Evolutionary conservation across 352 stramenopile genomes (phyloP), one percentile per base, ranked within the genome.

Genomic region (Globisporangium paroecandrum): DNA sequence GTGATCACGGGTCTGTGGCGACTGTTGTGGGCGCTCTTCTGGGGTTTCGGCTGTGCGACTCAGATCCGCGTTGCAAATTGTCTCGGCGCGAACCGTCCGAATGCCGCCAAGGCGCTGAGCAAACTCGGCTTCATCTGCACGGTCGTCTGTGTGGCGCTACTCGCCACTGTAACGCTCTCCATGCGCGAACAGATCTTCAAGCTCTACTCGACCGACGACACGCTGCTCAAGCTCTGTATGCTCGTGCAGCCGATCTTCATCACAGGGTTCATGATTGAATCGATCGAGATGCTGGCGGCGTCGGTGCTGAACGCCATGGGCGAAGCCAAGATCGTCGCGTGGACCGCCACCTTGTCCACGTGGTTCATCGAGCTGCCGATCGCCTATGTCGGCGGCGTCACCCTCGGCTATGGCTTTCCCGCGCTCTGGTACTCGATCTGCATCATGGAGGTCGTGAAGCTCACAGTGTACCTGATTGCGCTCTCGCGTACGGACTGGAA

Each of bases 61-160:
- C 86, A 94, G 66, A 85, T 90, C 27, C 82, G 83, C 1, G 83
- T 92, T 20, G 82, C 86, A 25, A 92, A 91, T 62, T 86, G 90
- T 54, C 64, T 94, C 4, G 86, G 86, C 20, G 82, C 82, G 20
- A 51, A 43, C 9, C 36, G 36, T 15, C 36, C 36, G 0, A 43
- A 43, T 0, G 36, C 36, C 15, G 36, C 36, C 0, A 77, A 84
- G 69, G 73, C 81, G 56, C 58, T 94, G 13, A 77, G 64, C 1
- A 78, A 85, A 47, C 70, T 93, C 3, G 87, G 87, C 5, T 87
- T 93, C 27, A 24, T 84, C 27, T 87, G 84, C 76, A 83, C 77
- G 47, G 78, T 54, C 58, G 77, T 84, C 64, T 71, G 81, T 63
- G 56, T 43, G 36, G 9, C 15, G 36, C 10, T 43, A 10, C 36